Conservation (phyloP, 2,329 filamentous ascomycete species). For the Calonectria crousiana region DNA sequence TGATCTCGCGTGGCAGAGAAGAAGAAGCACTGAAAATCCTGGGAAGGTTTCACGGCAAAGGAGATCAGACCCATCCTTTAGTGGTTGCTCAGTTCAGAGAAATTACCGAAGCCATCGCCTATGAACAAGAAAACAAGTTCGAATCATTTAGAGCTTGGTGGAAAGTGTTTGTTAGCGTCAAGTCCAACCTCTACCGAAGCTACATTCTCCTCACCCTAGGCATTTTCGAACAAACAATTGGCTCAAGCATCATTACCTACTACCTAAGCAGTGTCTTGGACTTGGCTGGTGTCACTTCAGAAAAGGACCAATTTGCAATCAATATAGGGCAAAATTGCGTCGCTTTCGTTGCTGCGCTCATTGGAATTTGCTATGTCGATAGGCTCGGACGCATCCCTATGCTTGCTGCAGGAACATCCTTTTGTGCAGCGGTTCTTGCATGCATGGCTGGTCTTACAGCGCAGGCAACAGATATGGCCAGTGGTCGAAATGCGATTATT, state of each 20-base stretch:
- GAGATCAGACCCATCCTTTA: slow-evolving; percentile 53
- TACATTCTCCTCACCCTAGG: slow-evolving; percentile 27
- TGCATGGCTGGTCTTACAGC: slow-evolving; percentile 26
- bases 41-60: slow-evolving; percentile 53
- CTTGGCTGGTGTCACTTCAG: slow-evolving; percentile 25
- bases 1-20: background rate
- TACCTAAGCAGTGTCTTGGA: slow-evolving; percentile 29
- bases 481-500: slow-evolving; percentile 23
- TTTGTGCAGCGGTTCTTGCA: slow-evolving; percentile 26
- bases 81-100: slow-evolving; percentile 55
- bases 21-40: background rate
- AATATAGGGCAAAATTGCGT: slow-evolving; percentile 26
- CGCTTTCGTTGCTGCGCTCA: slow-evolving; percentile 17
- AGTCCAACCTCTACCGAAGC: slow-evolving; percentile 23
- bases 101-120: slow-evolving; percentile 45
- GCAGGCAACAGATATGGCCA: slow-evolving; percentile 8
- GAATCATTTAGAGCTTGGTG: slow-evolving; percentile 28
- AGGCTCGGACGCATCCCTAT: slow-evolving; percentile 22
- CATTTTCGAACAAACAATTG: slow-evolving; percentile 28
- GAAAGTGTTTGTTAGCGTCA: slow-evolving; percentile 17
- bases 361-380: slow-evolving; percentile 24
- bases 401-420: slow-evolving; percentile 19
- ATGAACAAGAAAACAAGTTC: slow-evolving; percentile 36
- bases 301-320: slow-evolving; percentile 30
- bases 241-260: slow-evolving; percentile 30